These are phyloP conservation scores for Cicer yamashitae DNA, from an alignment of 306 rosid species.

Conservation along the genomic window DNA sequence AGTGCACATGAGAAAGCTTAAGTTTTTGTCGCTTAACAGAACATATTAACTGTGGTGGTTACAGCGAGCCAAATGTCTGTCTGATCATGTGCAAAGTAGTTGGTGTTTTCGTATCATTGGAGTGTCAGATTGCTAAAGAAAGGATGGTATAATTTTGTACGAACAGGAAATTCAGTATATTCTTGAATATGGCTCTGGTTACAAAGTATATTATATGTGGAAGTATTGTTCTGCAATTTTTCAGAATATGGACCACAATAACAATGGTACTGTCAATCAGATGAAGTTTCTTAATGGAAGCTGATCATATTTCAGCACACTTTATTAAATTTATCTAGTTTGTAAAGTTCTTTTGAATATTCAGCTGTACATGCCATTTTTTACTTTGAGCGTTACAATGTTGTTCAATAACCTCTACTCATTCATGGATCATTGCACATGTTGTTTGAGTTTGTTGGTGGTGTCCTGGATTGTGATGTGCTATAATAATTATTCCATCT, in stretches of 20 bases:
- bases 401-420: conserved; percentile 32
- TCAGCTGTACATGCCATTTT: conserved; percentile 29
- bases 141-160: conserved; percentile 7
- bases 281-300: conserved; percentile 28
- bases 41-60: background rate
- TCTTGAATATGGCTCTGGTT: conserved; percentile 16
- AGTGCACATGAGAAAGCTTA: background rate
- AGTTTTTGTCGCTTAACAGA: conserved; percentile 12
- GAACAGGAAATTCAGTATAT: conserved; percentile 5
- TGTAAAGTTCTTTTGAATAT: conserved; percentile 28
- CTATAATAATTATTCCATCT: conserved; percentile 32
- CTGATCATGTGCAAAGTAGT: conserved; percentile 10
- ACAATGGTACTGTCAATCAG: background rate
- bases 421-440: conserved; percentile 35
- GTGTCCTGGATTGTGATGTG: conserved; percentile 27
- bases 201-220: background rate
- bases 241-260: conserved; percentile 24
- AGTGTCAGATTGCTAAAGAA: conserved; percentile 17
- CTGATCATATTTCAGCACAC: conserved; percentile 28
- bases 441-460: conserved; percentile 36
- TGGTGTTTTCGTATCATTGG: background rate
- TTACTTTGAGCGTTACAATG: conserved; percentile 9
- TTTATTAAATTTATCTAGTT: conserved; percentile 18
- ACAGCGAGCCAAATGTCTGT: background rate
- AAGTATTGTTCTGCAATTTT: conserved; percentile 6